Evolutionary conservation across 768 basidiomycete species (phyloP).

Genomic region (Pisolithus microcarpus): DNA sequence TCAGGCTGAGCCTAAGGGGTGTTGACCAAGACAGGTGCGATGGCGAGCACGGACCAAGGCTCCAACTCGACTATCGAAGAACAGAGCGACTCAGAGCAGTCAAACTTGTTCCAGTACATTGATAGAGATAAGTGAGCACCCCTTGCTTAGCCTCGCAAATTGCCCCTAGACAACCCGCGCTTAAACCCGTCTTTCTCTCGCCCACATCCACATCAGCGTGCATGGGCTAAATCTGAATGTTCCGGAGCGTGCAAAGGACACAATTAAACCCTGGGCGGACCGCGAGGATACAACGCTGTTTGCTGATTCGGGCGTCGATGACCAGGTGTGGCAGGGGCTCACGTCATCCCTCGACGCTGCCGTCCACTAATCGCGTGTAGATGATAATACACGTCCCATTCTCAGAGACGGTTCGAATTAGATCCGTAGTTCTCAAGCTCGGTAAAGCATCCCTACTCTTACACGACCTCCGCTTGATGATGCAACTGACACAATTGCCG

Average conservation of each 20-base stretch:
- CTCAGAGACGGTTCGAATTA: constrained; percentile 66
- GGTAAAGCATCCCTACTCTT: constrained; percentile 37
- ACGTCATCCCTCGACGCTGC: not conserved
- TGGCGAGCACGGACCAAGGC: constrained; percentile 10
- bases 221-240: constrained; percentile 73
- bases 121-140: constrained; percentile 59
- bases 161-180: not conserved
- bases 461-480: constrained; percentile 2
- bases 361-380: constrained; percentile 31
- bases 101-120: constrained; percentile 53
- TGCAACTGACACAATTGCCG: constrained; percentile 6
- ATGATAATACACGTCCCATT: constrained; percentile 80
- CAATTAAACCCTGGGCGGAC: constrained; percentile 80
- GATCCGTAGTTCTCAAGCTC: constrained; percentile 70
- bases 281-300: constrained; percentile 59
- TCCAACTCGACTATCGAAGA: constrained; percentile 40
- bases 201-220: constrained; percentile 39
- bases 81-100: constrained; percentile 39
- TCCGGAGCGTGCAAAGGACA: constrained; percentile 70
- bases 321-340: constrained; percentile 49
- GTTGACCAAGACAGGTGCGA: constrained; percentile 3
- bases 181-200: not conserved
- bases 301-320: constrained; percentile 77
- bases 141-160: not conserved
- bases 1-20: not conserved